Percentiles rank a stretch among this genome's conserved stretches.
phyloP scores from a whole-genome alignment of 2,329 filamentous ascomycete species.

The Colletotrichum incanum region DNA sequence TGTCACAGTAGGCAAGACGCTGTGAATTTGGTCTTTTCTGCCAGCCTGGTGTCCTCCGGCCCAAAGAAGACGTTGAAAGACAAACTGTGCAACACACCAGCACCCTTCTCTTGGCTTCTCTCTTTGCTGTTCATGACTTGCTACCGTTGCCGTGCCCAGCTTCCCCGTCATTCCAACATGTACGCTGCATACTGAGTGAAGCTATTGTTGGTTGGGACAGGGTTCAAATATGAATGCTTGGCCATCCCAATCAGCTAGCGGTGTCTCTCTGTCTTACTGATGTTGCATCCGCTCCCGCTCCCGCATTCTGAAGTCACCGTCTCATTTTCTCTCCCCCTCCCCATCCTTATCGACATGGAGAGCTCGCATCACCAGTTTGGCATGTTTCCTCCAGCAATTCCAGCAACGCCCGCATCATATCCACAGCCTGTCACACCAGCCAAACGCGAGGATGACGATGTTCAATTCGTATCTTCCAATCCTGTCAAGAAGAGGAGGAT shows the following conservation, averaged over 20 bases:
- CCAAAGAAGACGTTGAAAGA: slow-evolving; percentile 40
- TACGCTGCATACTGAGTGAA: slow-evolving; percentile 12
- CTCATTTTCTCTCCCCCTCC: not conserved
- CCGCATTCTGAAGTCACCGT: slow-evolving; percentile 22
- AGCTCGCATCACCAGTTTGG: slow-evolving; percentile 21
- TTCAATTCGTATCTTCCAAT: slow-evolving; percentile 61
- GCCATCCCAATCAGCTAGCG: slow-evolving; percentile 28
- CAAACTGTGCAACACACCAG: slow-evolving; percentile 35
- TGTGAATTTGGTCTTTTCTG: slow-evolving; percentile 32
- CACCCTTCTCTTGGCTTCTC: slow-evolving; percentile 37
- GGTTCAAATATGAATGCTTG: slow-evolving; percentile 42
- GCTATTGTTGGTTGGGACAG: slow-evolving; percentile 20
- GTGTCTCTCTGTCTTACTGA: slow-evolving; percentile 30
- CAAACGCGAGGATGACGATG: slow-evolving; percentile 58
- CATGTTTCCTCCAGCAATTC: slow-evolving; percentile 37
- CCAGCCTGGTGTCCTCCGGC: slow-evolving; percentile 15
- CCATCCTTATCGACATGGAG: slow-evolving; percentile 20
- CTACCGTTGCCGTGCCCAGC: slow-evolving; percentile 25
- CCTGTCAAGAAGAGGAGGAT: slow-evolving; percentile 57
- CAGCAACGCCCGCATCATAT: slow-evolving; percentile 5
- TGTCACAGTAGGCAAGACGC: slow-evolving; percentile 33
- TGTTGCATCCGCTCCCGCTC: slow-evolving; percentile 35
- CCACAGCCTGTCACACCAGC: slow-evolving; percentile 34
- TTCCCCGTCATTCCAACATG: slow-evolving; percentile 37
- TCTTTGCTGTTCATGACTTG: slow-evolving; percentile 38